These are phyloP conservation scores for Platismatia glauca DNA, from an alignment of 495 filamentous ascomycete genomes.

Conservation along the genomic window DNA sequence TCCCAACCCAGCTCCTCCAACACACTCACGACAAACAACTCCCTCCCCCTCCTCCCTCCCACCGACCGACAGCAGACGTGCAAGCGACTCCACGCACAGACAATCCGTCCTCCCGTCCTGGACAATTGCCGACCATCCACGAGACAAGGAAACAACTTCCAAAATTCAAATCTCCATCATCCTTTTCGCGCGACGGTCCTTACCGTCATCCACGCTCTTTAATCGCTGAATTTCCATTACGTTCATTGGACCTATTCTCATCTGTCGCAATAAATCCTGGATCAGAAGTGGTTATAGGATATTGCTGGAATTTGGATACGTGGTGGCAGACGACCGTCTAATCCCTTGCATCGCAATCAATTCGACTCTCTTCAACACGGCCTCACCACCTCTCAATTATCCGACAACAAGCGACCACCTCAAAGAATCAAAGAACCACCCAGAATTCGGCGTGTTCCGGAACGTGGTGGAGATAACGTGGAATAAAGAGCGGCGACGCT, in stretches of 20 bases:
- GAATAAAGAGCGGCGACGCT: constrained; percentile 10
- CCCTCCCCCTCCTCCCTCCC: not conserved
- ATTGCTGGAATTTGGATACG: constrained; percentile 3
- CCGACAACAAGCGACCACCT: not conserved
- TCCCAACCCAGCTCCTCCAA: not conserved
- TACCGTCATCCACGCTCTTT: constrained; percentile 22
- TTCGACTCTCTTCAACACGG: not conserved
- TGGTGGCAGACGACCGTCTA: constrained; percentile 8
- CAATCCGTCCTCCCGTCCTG: constrained; percentile 1
- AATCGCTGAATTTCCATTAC: constrained; percentile 14
- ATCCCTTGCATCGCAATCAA: constrained; percentile 6
- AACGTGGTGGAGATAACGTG: constrained; percentile 1
- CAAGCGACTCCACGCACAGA: constrained; percentile 6
- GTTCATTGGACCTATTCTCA: constrained; percentile 14
- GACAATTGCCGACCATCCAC: not conserved
- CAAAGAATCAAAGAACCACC: not conserved
- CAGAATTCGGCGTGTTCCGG: not conserved
- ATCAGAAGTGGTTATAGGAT: constrained; percentile 2
- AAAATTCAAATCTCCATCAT: not conserved
- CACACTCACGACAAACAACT: not conserved
- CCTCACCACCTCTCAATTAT: not conserved
- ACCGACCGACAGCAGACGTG: constrained; percentile 16
- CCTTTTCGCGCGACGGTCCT: constrained; percentile 16
- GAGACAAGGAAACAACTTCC: not conserved
- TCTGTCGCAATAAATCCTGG: constrained; percentile 1